Conservation (phyloP, 129 eudicot species). For the Chrysanthemum makinoi region DNA sequence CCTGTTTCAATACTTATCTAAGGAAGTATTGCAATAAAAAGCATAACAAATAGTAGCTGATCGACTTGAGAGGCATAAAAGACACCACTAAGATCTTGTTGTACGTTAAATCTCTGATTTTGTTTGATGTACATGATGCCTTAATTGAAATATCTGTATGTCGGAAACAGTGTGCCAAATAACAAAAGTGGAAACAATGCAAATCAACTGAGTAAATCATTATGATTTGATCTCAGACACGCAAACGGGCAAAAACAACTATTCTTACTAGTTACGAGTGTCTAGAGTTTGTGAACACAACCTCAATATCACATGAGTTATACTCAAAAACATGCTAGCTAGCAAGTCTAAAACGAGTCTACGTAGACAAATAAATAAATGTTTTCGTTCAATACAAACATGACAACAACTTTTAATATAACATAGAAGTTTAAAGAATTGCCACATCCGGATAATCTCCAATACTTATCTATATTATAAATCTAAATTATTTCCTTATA, state of each 20-base stretch:
- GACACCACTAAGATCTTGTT: background rate
- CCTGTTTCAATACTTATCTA: no score
- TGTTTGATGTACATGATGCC: background rate
- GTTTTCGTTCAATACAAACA: background rate
- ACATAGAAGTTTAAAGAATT: conserved; percentile 39
- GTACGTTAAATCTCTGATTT: background rate
- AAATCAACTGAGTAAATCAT: background rate
- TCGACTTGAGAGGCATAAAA: no score
- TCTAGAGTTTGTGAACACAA: conserved; percentile 9
- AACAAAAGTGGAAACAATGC: background rate
- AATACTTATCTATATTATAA: conserved; percentile 10
- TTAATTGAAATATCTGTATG: no score
- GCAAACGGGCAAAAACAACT: background rate
- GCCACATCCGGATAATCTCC: conserved; percentile 95
- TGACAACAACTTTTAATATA: conserved; percentile 7
- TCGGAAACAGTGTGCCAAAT: background rate
- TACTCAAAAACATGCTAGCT: no score
- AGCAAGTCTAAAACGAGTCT: background rate
- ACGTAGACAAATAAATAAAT: background rate
- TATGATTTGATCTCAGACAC: conserved; percentile 18
- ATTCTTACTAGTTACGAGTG: no score
- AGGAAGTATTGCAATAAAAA: no score
- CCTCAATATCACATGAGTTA: background rate
- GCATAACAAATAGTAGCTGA: no score
- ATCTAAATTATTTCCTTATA: no score